Evolutionary conservation across 2,329 filamentous ascomycete genomes (phyloP).

Genomic region (Sodiomyces alkalinus): DNA sequence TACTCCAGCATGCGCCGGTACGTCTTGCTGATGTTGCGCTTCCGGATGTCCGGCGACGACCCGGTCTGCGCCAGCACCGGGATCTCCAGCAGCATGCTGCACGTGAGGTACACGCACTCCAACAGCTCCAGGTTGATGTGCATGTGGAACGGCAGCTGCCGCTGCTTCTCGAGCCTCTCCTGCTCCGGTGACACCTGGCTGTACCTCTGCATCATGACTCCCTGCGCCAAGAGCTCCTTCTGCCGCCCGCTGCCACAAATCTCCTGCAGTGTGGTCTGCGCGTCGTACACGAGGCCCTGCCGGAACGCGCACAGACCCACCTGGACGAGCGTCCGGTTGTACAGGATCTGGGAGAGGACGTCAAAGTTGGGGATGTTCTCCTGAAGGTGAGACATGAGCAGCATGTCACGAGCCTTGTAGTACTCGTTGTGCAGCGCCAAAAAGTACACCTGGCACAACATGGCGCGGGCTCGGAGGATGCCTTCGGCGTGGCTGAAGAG

Average conservation of each 20-base stretch:
- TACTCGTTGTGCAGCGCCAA: conserved; percentile 94
- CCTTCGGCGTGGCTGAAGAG: conserved; percentile 90
- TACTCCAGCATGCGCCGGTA: conserved; percentile 99
- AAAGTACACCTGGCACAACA: conserved; percentile 99
- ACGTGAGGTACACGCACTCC: conserved; percentile 96
- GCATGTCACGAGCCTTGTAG: conserved; percentile 96
- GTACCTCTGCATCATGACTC: conserved; percentile 96
- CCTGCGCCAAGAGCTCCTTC: conserved; percentile 95
- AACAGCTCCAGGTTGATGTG: conserved; percentile 98
- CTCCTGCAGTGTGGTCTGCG: conserved; percentile 93
- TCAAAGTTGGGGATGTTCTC: conserved; percentile 96
- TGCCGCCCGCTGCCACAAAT: conserved; percentile 95
- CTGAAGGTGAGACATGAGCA: conserved; percentile 98
- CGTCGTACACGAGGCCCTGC: conserved; percentile 89
- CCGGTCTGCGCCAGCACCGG: conserved; percentile 92
- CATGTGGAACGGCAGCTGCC: conserved; percentile 98
- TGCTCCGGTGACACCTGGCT: conserved; percentile 94
- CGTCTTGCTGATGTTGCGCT: conserved; percentile 97
- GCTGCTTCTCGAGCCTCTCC: conserved; percentile 90
- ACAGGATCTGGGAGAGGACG: conserved; percentile 92
- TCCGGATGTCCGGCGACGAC: conserved; percentile 91
- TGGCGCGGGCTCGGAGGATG: conserved; percentile 88
- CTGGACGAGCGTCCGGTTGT: conserved; percentile 95
- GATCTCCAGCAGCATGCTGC: conserved; percentile 98
- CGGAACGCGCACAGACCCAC: conserved; percentile 98